Base-by-base conservation (phyloP, 2,329 filamentous ascomycete species). In the Cytospora mali region DNA sequence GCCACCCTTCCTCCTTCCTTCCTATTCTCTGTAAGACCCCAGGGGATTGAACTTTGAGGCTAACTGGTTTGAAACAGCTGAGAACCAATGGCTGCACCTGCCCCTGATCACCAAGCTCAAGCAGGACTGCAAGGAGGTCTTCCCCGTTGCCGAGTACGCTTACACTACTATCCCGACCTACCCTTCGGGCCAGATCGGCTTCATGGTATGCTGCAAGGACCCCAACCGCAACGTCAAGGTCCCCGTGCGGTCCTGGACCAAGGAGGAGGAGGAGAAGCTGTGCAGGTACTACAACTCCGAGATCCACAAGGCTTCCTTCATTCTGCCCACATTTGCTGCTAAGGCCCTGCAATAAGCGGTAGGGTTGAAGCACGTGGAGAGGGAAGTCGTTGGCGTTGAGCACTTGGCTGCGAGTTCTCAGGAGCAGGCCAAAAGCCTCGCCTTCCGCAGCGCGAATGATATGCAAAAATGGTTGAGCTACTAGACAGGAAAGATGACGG, bases 161-260 rank as follows among this genome's bases (percentile, higher is more conserved):
- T 99, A 97, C 87, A 98, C 94, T 74, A 98, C 94, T 73, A 99
- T 99, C 79, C 95, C 95, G 64, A 99, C 95, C 75, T 99, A 99
- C 84, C 95, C 95, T 69, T 96, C 92, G 62, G 95, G 95, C 76
- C 95, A 99, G 84, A 99, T 99, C 74, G 95, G 95, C 76, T 99
- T 99, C 89, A 97, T 99, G 93, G 92, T 99, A 75, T 98, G 95
- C 88, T 91, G 85, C 89, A 98, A 99, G 88, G 94, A 98, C 76
- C 82, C 88, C 76, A 87, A 80, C 75, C 87, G 88, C 77, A 86
- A 99, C 79, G 85, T 98, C 75, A 92, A 86, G 78, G 91, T 88
- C 79, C 95, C 95, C 59, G 75, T 97, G 66, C 90, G 95, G 74
- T 83, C 80, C 71, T 96, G 93, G 89, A 83, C 87, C 67, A 75